Conservation (phyloP, 805 yeast genomes). For the Kodamaea leandrae region DNA sequence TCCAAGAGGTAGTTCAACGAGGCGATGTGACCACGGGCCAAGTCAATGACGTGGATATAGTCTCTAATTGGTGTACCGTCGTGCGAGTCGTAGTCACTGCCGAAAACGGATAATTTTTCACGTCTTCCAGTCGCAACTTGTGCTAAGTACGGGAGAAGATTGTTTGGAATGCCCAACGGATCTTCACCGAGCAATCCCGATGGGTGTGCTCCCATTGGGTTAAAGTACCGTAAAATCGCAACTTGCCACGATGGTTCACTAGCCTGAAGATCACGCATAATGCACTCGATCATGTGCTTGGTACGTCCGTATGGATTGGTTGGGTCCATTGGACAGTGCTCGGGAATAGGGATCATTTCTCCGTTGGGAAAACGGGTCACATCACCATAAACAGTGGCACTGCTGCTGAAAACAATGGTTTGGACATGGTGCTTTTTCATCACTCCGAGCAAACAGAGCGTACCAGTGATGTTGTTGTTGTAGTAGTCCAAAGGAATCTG, state of each 20-base stretch:
- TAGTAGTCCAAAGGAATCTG: slow-evolving; percentile 4
- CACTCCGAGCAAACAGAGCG: slow-evolving; percentile 42
- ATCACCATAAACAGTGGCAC: slow-evolving; percentile 81
- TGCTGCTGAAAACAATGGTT: slow-evolving; percentile 67
- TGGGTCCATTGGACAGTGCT: slow-evolving; percentile 70
- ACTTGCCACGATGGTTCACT: slow-evolving; percentile 37
- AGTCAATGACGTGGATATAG: slow-evolving; percentile 77
- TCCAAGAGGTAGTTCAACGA: slow-evolving; percentile 48
- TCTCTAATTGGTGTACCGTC: slow-evolving; percentile 55
- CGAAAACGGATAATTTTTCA: slow-evolving; percentile 2
- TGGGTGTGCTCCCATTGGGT: slow-evolving; percentile 86
- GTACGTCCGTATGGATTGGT: slow-evolving; percentile 78
- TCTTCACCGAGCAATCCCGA: slow-evolving; percentile 80
- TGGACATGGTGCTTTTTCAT: slow-evolving; percentile 48
- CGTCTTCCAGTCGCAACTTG: slow-evolving; percentile 76
- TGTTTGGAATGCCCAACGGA: slow-evolving; percentile 74
- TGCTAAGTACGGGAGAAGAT: slow-evolving; percentile 70
- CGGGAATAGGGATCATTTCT: slow-evolving; percentile 79
- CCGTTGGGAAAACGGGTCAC: slow-evolving; percentile 36
- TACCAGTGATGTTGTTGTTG: neutral
- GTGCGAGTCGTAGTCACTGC: slow-evolving; percentile 4
- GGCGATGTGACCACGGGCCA: slow-evolving; percentile 74
- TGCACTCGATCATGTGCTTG: slow-evolving; percentile 62
- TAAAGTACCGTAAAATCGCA: slow-evolving; percentile 74
- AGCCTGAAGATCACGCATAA: slow-evolving; percentile 51